A percentile compares a stretch with the other conserved stretches of the same genome.
phyloP scores from a whole-genome alignment of 148 eudicot species.

The Diospyros lotus region DNA sequence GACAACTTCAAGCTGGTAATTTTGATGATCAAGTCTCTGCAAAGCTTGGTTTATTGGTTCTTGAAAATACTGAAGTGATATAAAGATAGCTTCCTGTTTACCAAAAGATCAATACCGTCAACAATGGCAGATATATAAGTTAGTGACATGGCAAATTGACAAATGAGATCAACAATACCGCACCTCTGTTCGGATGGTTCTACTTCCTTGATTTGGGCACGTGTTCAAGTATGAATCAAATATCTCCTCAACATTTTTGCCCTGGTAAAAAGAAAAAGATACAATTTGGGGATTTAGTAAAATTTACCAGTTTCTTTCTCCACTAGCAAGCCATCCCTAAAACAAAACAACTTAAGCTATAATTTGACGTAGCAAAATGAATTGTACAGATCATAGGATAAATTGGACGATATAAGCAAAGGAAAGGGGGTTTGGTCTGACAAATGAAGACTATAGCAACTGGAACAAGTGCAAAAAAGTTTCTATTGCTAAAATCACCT shows the following conservation, averaged over 20 bases:
- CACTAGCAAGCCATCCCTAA: too few relatives aligned
- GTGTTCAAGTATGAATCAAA: slow-evolving; percentile 73
- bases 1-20: neutral
- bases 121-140: neutral
- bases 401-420: neutral
- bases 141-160: neutral
- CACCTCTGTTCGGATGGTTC: slow-evolving; percentile 98
- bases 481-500: neutral
- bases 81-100: slow-evolving; percentile 86
- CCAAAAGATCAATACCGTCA: neutral
- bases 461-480: neutral
- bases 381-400: neutral
- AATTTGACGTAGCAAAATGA: neutral
- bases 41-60: slow-evolving; percentile 69
- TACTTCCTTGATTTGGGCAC: slow-evolving; percentile 94
- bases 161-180: neutral
- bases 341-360: too few relatives aligned
- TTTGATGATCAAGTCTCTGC: slow-evolving; percentile 15
- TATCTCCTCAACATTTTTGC: slow-evolving; percentile 50
- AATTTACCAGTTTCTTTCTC: too few relatives aligned
- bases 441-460: neutral
- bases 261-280: slow-evolving; percentile 32
- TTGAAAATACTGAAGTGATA: slow-evolving; percentile 92
- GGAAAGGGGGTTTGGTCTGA: neutral
- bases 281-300: too few relatives aligned